Evolutionary conservation across 495 filamentous ascomycete genomes (phyloP).

Genomic region (Neurospora intermedia): DNA sequence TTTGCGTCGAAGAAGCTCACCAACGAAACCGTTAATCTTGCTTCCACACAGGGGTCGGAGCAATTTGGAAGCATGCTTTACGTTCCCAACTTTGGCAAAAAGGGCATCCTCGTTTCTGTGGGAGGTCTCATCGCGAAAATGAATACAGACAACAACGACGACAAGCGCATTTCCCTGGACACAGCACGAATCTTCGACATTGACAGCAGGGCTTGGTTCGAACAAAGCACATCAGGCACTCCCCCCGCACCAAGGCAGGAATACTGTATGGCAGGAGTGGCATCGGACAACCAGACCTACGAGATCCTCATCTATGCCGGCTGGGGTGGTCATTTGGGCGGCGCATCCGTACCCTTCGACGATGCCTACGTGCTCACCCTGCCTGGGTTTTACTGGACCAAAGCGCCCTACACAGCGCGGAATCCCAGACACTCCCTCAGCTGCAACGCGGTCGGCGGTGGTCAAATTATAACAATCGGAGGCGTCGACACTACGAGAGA

Average conservation of each 20-base stretch:
- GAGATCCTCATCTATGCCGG: slow-evolving; percentile 20
- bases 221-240: slow-evolving; percentile 12
- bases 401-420: slow-evolving; percentile 10
- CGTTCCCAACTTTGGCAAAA: slow-evolving; percentile 14
- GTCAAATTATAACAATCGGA: slow-evolving; percentile 16
- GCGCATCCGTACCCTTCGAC: slow-evolving; percentile 8
- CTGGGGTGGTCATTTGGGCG: slow-evolving; percentile 11
- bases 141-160: background rate
- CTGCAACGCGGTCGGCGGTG: slow-evolving; percentile 13
- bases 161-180: slow-evolving; percentile 2
- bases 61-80: slow-evolving; percentile 6
- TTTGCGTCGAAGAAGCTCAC: slow-evolving; percentile 2
- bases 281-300: slow-evolving; percentile 14
- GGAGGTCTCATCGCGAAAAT: background rate
- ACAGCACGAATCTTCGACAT: slow-evolving; percentile 10
- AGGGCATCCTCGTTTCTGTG: slow-evolving; percentile 11
- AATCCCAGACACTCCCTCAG: slow-evolving; percentile 12
- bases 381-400: slow-evolving; percentile 16
- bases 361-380: slow-evolving; percentile 17
- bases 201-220: slow-evolving; percentile 6
- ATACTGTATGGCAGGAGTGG: slow-evolving; percentile 14
- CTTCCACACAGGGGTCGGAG: background rate
- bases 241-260: slow-evolving; percentile 6
- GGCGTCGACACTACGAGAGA: slow-evolving; percentile 13
- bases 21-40: background rate